Percentiles rank a stretch among this genome's conserved stretches.
Conservation (phyloP, 495 filamentous ascomycete species). For the Sabuloglossum arenarium region DNA sequence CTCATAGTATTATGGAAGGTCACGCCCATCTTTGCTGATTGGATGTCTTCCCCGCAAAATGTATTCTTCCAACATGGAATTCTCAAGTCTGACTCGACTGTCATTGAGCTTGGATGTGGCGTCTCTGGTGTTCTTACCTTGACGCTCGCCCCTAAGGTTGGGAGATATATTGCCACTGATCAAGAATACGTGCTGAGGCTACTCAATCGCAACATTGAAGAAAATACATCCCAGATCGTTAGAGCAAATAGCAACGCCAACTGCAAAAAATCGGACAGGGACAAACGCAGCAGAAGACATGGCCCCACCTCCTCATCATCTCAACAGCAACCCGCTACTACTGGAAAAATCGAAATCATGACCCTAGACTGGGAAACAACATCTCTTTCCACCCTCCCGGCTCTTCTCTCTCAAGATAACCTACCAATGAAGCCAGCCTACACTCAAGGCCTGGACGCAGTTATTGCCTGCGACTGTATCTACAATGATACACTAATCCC, state of each 20-base stretch:
- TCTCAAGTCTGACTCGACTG: slow-evolving; percentile 30
- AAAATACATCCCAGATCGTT: slow-evolving; percentile 39
- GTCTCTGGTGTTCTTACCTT: slow-evolving; percentile 59
- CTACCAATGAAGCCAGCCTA: background rate
- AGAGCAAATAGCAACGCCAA: too few species aligned
- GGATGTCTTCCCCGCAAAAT: slow-evolving; percentile 46
- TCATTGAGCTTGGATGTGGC: slow-evolving; percentile 76
- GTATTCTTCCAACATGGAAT: slow-evolving; percentile 37
- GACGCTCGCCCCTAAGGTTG: slow-evolving; percentile 35
- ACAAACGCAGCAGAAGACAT: background rate
- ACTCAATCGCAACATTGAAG: slow-evolving; percentile 49
- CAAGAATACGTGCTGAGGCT: slow-evolving; percentile 65
- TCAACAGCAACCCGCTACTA: background rate
- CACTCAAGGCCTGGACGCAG: slow-evolving; percentile 32
- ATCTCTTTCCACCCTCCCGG: slow-evolving; percentile 9
- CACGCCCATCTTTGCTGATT: slow-evolving; percentile 67
- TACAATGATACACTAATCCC: slow-evolving; percentile 71
- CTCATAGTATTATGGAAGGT: slow-evolving; percentile 70
- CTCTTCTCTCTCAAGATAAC: slow-evolving; percentile 3
- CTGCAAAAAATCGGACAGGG: too few species aligned
- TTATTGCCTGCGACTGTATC: slow-evolving; percentile 75
- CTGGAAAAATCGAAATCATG: slow-evolving; percentile 11
- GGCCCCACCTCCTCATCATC: background rate
- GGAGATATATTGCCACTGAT: slow-evolving; percentile 63
- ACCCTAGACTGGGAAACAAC: slow-evolving; percentile 54